A percentile compares a stretch with the other conserved stretches of the same genome.
phyloP scores from a whole-genome alignment of 148 eudicot species.

The Selenicereus undatus region DNA sequence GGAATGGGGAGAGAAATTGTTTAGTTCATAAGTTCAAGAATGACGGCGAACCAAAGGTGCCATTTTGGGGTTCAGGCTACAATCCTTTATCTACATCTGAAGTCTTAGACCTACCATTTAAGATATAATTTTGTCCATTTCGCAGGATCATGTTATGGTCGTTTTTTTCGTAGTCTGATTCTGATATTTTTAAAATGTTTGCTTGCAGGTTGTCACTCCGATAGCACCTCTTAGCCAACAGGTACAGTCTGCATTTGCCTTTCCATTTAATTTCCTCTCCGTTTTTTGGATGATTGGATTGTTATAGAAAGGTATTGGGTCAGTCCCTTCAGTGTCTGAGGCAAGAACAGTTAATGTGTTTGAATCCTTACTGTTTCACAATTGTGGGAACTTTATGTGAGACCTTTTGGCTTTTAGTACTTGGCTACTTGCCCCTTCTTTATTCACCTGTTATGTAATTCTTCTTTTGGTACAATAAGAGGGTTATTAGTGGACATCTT shows the following conservation, averaged over 20 bases:
- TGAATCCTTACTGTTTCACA: not conserved
- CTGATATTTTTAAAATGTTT: constrained; percentile 3
- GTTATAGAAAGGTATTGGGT: not conserved
- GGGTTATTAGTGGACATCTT: not conserved
- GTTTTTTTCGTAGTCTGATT: not conserved
- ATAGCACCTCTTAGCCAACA: constrained; percentile 96
- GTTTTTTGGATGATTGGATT: no score
- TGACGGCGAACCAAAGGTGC: no score
- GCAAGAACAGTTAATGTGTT: not conserved
- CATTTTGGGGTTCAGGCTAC: no score
- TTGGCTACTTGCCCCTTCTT: no score
- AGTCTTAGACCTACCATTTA: no score
- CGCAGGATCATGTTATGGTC: not conserved
- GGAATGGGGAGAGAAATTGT: no score
- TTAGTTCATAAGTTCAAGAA: no score
- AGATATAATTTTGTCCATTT: not conserved
- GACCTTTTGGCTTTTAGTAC: not conserved
- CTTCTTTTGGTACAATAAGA: not conserved
- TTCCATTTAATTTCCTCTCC: no score
- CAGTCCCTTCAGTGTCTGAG: not conserved
- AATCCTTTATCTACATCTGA: no score
- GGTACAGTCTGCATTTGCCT: constrained; percentile 37
- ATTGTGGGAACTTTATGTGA: not conserved
- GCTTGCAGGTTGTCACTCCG: constrained; percentile 87
- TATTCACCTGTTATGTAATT: not conserved